Evolutionary conservation across 768 basidiomycete species (phyloP).

Genomic region (Pholiota conissans): DNA sequence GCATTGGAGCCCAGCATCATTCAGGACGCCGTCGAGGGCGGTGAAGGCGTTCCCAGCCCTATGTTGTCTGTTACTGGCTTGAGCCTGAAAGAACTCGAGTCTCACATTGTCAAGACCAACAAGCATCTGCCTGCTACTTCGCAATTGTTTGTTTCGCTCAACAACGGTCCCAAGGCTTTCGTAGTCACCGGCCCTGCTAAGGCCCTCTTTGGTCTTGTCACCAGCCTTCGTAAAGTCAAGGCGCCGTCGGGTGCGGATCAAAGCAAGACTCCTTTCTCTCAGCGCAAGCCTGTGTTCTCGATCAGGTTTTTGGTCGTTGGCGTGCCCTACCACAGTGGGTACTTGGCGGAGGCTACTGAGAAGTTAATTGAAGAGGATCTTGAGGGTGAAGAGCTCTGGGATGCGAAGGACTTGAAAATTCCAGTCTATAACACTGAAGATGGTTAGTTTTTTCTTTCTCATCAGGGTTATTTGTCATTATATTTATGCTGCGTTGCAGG

Average conservation of each 20-base stretch:
- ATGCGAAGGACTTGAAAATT: conserved; percentile 64
- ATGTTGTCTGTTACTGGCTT: conserved; percentile 94
- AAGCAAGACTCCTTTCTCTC: conserved; percentile 91
- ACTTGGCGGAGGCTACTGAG: conserved; percentile 73
- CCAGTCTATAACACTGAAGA: conserved; percentile 92
- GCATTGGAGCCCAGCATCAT: conserved; percentile 87
- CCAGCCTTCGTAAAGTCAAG: conserved; percentile 84
- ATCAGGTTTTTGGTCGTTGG: conserved; percentile 94
- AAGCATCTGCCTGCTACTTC: conserved; percentile 78
- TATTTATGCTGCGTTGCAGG: conserved; percentile 47
- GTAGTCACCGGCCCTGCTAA: conserved; percentile 92
- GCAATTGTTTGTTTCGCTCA: conserved; percentile 81
- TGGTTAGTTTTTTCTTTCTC: conserved; percentile 52
- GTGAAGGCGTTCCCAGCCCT: conserved; percentile 90
- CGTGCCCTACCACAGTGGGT: conserved; percentile 94
- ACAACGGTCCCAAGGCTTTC: conserved; percentile 89
- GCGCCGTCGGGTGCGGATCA: conserved; percentile 89
- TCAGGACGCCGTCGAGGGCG: conserved; percentile 85
- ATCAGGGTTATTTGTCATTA: conserved; percentile 1
- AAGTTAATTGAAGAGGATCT: conserved; percentile 78
- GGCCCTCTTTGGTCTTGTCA: conserved; percentile 93
- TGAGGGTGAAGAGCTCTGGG: conserved; percentile 77
- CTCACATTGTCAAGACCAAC: conserved; percentile 86
- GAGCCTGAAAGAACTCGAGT: conserved; percentile 69
- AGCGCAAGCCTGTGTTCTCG: conserved; percentile 91